phyloP scores from a whole-genome alignment of 1,284 basidiomycete genomes.

The Ceratobasidium sp. region DNA sequence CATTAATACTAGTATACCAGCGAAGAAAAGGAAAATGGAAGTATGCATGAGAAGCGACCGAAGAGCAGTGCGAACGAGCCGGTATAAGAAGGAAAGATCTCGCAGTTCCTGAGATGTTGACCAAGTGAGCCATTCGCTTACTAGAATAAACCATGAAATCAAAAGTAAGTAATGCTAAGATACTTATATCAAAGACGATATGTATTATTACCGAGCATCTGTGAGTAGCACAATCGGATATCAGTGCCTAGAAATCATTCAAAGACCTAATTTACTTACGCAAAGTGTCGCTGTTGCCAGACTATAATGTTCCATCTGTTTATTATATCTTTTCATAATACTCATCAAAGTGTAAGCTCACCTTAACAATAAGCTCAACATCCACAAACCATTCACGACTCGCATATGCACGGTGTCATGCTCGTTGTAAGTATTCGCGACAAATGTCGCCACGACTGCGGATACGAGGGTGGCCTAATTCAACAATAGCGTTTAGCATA shows the following conservation, averaged over 20 bases:
- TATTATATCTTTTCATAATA: neutral
- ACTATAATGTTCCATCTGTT: neutral
- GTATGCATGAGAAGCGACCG: slow-evolving; percentile 39
- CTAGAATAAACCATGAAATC: neutral
- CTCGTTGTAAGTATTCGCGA: slow-evolving; percentile 1
- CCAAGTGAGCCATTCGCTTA: slow-evolving; percentile 35
- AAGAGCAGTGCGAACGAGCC: neutral
- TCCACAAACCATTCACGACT: slow-evolving; percentile 22
- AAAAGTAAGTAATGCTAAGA: neutral
- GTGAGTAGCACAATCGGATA: neutral
- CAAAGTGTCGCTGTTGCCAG: neutral
- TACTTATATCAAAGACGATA: neutral
- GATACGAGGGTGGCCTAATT: neutral
- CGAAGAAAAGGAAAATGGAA: slow-evolving; percentile 40
- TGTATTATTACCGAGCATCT: slow-evolving; percentile 4
- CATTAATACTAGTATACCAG: slow-evolving; percentile 22
- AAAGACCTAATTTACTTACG: neutral
- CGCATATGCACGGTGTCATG: neutral
- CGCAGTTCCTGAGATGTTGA: slow-evolving; percentile 21
- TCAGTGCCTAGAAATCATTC: neutral
- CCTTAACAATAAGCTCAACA: slow-evolving; percentile 5
- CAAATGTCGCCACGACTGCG: neutral
- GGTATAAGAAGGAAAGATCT: slow-evolving; percentile 16
- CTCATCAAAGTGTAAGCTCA: neutral
- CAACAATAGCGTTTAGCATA: neutral